Percentiles rank a stretch among this genome's conserved stretches.
phyloP scores from a whole-genome alignment of 306 rosid genomes.

The Fragaria vesca region DNA sequence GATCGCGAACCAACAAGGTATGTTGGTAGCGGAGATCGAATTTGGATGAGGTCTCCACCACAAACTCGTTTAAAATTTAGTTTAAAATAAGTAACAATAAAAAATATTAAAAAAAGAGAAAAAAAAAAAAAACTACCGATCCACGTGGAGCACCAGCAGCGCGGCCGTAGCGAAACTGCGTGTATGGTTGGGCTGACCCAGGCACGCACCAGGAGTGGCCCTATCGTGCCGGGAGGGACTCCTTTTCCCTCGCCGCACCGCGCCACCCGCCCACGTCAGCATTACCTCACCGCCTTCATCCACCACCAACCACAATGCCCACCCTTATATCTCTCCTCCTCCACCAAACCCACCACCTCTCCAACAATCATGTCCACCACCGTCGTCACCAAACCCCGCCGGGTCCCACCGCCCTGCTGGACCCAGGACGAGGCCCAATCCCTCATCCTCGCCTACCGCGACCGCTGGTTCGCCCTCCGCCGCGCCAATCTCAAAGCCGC shows the following conservation, averaged over 20 bases:
- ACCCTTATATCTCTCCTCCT: background rate
- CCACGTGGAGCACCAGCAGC: too few relatives aligned
- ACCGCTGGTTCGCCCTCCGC: constrained; percentile 62
- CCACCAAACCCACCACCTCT: background rate
- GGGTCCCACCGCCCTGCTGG: constrained; percentile 75
- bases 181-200: background rate
- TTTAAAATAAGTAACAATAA: too few relatives aligned
- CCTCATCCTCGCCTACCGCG: constrained; percentile 47
- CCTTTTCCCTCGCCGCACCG: background rate
- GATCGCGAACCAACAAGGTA: too few relatives aligned
- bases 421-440: constrained; percentile 49
- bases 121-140: too few relatives aligned
- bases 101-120: too few relatives aligned
- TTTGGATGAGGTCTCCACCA: too few relatives aligned
- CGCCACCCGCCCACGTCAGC: background rate
- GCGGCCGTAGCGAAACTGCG: too few relatives aligned
- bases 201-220: background rate
- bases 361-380: background rate
- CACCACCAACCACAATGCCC: background rate
- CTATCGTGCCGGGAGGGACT: background rate
- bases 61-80: too few relatives aligned
- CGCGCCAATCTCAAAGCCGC: constrained; percentile 60
- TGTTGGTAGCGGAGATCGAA: too few relatives aligned
- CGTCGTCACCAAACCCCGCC: constrained; percentile 40
- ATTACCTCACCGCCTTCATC: background rate